phyloP scores from a whole-genome alignment of 495 filamentous ascomycete genomes.

The Aspergillus indologenus region DNA sequence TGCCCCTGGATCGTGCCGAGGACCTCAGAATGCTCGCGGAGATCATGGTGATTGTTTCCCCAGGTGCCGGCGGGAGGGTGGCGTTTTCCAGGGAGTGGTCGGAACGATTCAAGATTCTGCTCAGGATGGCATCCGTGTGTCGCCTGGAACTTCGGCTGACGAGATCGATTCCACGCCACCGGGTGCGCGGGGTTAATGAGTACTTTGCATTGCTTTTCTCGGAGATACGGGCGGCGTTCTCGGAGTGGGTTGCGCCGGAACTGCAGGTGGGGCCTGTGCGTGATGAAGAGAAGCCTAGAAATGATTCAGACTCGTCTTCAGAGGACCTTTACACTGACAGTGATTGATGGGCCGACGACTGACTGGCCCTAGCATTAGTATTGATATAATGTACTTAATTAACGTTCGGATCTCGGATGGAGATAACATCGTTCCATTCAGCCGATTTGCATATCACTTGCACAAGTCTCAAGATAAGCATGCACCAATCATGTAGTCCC shows the following conservation, averaged over 20 bases:
- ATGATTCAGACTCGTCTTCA: background rate
- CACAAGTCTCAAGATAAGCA: no score
- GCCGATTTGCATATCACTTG: no score
- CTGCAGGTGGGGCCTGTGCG: background rate
- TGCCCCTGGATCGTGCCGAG: background rate
- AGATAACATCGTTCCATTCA: no score
- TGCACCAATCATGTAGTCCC: no score
- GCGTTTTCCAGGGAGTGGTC: background rate
- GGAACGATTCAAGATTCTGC: constrained; percentile 1
- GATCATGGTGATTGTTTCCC: background rate
- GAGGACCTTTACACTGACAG: background rate
- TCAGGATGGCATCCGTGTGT: background rate
- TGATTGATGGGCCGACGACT: no score
- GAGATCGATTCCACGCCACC: background rate
- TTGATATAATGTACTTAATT: no score
- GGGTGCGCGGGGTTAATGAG: background rate
- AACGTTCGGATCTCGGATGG: no score
- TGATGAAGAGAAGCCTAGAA: background rate
- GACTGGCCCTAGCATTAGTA: no score
- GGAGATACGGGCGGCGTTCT: background rate
- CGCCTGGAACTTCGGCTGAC: constrained; percentile 1
- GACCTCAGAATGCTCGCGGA: background rate
- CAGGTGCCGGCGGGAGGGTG: background rate
- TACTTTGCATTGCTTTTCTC: constrained; percentile 4
- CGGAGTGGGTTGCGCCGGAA: constrained; percentile 4